phyloP scores from a whole-genome alignment of 2,329 filamentous ascomycete genomes.

The Ilyonectria robusta region DNA sequence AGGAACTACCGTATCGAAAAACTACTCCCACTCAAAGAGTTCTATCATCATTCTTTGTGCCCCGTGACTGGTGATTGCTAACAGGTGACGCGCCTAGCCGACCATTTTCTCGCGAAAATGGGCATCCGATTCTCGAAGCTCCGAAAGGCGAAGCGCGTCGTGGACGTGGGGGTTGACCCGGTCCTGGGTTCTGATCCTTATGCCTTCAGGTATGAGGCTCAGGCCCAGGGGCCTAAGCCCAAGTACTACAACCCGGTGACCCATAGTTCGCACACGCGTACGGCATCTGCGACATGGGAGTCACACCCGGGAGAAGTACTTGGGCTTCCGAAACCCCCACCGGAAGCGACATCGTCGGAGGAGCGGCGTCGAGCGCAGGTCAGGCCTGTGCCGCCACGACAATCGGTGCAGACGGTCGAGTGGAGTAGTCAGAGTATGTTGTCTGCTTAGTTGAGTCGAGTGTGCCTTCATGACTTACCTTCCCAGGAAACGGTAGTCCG shows the following conservation, averaged over 20 bases:
- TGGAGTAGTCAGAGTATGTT: too few relatives aligned
- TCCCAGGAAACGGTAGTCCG: too few relatives aligned
- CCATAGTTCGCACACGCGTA: not conserved
- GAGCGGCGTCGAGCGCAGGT: too few relatives aligned
- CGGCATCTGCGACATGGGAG: constrained; percentile 19
- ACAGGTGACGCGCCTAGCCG: not conserved
- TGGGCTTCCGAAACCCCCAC: constrained; percentile 12
- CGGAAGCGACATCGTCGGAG: not conserved
- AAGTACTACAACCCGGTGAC: constrained; percentile 14
- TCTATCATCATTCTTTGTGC: not conserved
- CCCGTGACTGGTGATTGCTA: not conserved
- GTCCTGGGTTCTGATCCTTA: not conserved
- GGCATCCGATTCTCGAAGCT: not conserved
- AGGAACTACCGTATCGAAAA: not conserved
- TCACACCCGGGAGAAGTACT: constrained; percentile 11
- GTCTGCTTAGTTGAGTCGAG: too few relatives aligned
- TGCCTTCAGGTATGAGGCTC: constrained; percentile 15
- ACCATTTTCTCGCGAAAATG: not conserved
- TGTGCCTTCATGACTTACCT: too few relatives aligned
- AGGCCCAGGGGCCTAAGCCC: not conserved
- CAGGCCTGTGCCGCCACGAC: not conserved
- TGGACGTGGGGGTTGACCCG: not conserved
- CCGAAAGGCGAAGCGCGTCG: not conserved
- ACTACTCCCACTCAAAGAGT: not conserved
- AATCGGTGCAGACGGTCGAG: too few relatives aligned